Base-by-base conservation (phyloP, 176 grass and related monocot species). In the Bromus sterilis region DNA sequence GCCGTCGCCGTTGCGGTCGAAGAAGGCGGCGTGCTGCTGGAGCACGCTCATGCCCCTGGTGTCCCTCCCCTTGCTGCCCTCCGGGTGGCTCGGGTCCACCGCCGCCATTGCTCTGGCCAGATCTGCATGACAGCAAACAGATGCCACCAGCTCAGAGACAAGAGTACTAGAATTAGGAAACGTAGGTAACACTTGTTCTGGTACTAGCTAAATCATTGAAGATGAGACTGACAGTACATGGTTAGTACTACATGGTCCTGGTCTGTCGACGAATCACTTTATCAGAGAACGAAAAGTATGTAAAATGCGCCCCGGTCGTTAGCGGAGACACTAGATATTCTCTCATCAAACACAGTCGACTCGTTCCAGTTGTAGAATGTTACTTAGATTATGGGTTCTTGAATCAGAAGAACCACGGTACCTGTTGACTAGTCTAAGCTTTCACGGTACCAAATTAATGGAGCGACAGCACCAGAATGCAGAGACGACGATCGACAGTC, bases 21-120 rank as follows among this genome's bases (percentile, higher is more conserved):
- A 94, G 86, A 94, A 94, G 57, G 92, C 51, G 0, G 31, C 92
- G 81, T 94, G 92, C 71, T 94, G 88, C 86, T 94, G 92, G 26
- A 94, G 80, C 72, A 93, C 91, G 40, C 81, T 93, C 78, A 90
- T 72, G 8, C 82, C 79, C 21, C 72, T 66, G 65, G 59, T 29
- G 74, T 93, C 88, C 33, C 81, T 65, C 7, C 72, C 84, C 21
- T 32, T 55, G 35, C 84, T 93, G 11, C 91, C 91, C 32, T 87
- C n/a, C 25, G 84, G 91, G 41, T 90, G 80, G 81, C 84, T 87
- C 71, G 87, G 70, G 78, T 93, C 91, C 58, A 90, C 87, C 6
- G 91, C 91, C 14, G 26, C 81, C 0, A 93, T 33, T 29, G 84
- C 91, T 75, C 91, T 63, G 21, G 91, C 84, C 25, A 90, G 84